Base-by-base conservation (phyloP, 257 asterid genomes). In the Striga asiatica region DNA sequence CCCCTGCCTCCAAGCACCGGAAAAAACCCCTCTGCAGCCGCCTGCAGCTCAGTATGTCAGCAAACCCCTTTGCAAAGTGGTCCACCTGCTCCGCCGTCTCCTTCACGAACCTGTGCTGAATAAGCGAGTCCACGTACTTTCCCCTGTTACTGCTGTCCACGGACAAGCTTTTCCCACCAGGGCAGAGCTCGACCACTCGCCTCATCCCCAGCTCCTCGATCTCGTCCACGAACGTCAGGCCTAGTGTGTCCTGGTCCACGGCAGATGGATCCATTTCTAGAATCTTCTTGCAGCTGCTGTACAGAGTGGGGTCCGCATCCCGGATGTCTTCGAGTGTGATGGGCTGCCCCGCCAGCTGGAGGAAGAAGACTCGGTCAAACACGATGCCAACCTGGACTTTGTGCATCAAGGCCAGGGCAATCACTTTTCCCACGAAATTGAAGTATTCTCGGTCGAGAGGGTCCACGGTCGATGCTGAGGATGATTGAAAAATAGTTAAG, bases 401-500 rank as follows among this genome's bases (percentile, higher is more conserved):
- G 56, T 88, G 94, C 86, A 92, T 83, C 79, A 92, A 74, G 59
- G 95, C 88, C 59, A 92, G 73, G 42, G 99, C 97, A 67, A 88
- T 79, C 71, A 88, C 77, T 73, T 94, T 78, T 66, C 99, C 99
- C 14, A 84, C 64, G 76, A 92, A 88, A 68, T 58, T 75, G 71
- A 82, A 92, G 69, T 92, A 92, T 56, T 85, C 81, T 16, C 81
- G 94, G 79, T 85, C 93, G 83, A 84, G 27, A 5, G 93, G 94
- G 70, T 92, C 85, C 83, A 92, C 97, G 71, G 76, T 82, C 13
- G 95, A 92, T 13, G 91, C 99, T 92, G 94, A 84, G 10, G 17
- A 28, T 7, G 25, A 25, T 7, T 20, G 11, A 47, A 6, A 24
- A 41, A 13, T n/a, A 23, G 2, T 11, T 6, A 50, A 50, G 25